Conservation (phyloP, 2,329 filamentous ascomycete species). For the Colletotrichum cuscutae region DNA sequence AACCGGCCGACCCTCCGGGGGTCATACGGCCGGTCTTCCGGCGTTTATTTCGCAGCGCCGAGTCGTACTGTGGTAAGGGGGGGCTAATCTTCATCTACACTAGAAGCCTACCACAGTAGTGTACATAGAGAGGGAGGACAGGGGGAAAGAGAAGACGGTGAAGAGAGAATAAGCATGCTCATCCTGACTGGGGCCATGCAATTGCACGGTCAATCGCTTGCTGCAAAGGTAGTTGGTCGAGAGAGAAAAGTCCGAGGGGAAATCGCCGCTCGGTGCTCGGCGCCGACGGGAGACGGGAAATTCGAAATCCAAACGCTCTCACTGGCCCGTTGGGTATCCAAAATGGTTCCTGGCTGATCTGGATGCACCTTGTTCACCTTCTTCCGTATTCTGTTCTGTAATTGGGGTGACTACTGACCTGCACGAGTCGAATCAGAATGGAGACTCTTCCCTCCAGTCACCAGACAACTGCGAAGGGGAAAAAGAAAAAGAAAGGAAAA, state of each 20-base stretch:
- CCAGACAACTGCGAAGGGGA: not conserved
- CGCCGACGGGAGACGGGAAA: not conserved
- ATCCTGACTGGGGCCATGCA: not conserved
- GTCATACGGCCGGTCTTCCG: conserved; percentile 6
- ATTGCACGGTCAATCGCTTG: not conserved
- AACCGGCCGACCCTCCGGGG: not conserved
- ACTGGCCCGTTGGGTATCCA: not conserved
- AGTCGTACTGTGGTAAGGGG: not conserved
- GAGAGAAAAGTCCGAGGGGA: not conserved
- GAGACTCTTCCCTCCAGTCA: not conserved
- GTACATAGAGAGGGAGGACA: not conserved
- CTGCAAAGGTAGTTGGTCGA: not conserved
- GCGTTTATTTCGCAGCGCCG: not conserved
- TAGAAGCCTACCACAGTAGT: no score
- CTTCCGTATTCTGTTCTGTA: not conserved
- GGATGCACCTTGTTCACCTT: not conserved
- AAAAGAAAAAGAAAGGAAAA: not conserved
- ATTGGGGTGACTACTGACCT: not conserved
- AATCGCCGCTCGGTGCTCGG: conserved; percentile 20
- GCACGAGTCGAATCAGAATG: not conserved
- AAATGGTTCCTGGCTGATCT: not conserved
- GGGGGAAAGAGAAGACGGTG: not conserved
- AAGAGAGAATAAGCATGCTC: not conserved
- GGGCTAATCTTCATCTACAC: not conserved
- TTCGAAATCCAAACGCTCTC: not conserved